phyloP scores from a whole-genome alignment of 768 basidiomycete species.

The Mycena olivaceomarginata region DNA sequence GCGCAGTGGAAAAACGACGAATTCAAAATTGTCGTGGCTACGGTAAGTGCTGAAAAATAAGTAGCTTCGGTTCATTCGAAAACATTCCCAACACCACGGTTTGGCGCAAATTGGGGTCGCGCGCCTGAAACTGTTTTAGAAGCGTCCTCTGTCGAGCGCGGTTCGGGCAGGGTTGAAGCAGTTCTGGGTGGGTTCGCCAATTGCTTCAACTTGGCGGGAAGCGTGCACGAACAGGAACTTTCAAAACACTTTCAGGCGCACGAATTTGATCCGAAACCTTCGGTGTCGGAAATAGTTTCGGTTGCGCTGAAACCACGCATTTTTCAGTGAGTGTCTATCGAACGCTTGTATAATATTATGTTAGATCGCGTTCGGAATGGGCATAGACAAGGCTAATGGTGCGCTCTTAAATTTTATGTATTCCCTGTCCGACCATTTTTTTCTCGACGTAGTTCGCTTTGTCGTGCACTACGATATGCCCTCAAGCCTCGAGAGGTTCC shows the following conservation, averaged over 20 bases:
- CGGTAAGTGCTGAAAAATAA: conserved; percentile 5
- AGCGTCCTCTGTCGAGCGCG: too few relatives aligned
- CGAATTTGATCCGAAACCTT: neutral
- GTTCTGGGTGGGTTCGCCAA: neutral
- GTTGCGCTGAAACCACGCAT: neutral
- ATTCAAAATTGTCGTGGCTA: conserved; percentile 22
- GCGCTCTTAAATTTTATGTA: neutral
- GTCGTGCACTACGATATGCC: conserved; percentile 21
- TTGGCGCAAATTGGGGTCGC: neutral
- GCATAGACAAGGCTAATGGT: conserved; percentile 78
- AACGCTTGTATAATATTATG: neutral
- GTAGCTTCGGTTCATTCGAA: neutral
- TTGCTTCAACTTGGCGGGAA: neutral
- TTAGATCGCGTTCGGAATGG: conserved; percentile 87
- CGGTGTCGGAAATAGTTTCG: neutral
- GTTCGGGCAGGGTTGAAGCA: too few relatives aligned
- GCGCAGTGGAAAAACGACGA: conserved; percentile 17
- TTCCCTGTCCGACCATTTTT: neutral
- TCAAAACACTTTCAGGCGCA: neutral
- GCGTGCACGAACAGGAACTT: neutral
- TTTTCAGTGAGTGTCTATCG: neutral
- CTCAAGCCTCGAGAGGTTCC: conserved; percentile 11
- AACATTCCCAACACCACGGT: neutral
- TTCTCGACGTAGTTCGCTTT: neutral
- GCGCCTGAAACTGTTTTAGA: neutral